These are phyloP conservation scores for Linderina pennispora DNA, from an alignment of 192 early-diverging fungal genomes.

Conservation along the genomic window DNA sequence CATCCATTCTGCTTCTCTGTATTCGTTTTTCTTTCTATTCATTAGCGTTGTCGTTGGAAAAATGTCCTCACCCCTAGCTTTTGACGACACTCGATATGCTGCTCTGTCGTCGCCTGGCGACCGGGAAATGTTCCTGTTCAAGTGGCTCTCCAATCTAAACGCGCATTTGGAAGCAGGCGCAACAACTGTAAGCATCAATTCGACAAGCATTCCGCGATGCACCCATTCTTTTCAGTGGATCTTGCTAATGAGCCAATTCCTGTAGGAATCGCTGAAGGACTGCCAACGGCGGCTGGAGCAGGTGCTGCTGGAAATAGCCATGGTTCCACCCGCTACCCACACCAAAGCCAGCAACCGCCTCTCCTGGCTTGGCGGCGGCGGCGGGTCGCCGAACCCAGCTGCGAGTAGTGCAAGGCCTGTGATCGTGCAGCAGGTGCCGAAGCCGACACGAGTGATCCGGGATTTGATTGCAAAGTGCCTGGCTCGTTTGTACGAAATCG, in stretches of 20 bases:
- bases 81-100: constrained; percentile 48
- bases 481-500: constrained; percentile 22
- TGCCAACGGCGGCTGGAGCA: constrained; percentile 70
- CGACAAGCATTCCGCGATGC: too few relatives aligned
- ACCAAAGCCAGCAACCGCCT: constrained; percentile 62
- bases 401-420: constrained; percentile 41
- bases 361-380: constrained; percentile 63
- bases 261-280: constrained; percentile 54
- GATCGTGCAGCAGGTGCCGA: constrained; percentile 9
- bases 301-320: constrained; percentile 55
- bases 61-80: constrained; percentile 20
- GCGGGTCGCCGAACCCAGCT: constrained; percentile 50
- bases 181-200: constrained; percentile 30
- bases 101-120: constrained; percentile 47
- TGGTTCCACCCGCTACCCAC: constrained; percentile 58
- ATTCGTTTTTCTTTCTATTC: not conserved
- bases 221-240: too few relatives aligned
- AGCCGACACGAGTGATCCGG: constrained; percentile 22
- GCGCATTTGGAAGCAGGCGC: constrained; percentile 53
- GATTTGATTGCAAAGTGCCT: constrained; percentile 27
- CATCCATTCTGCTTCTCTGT: not conserved
- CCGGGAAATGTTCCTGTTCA: constrained; percentile 80
- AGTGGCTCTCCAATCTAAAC: constrained; percentile 85
- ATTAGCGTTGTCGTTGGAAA: too few relatives aligned
- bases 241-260: too few relatives aligned